phyloP scores from a whole-genome alignment of 2,329 filamentous ascomycete species.

The Hypoxylon sp. region DNA sequence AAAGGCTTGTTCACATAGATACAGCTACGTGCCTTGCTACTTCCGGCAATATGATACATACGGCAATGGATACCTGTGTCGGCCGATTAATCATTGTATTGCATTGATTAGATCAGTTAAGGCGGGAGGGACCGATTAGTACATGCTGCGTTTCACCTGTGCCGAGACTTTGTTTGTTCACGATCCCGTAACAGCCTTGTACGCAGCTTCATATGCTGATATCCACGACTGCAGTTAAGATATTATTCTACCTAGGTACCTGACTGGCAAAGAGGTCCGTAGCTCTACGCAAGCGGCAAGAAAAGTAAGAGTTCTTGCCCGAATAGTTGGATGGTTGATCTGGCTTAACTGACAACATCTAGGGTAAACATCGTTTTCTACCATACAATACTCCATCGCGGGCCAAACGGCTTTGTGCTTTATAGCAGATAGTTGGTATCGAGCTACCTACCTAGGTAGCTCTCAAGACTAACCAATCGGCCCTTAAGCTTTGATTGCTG shows the following conservation, averaged over 20 bases:
- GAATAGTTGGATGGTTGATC: background rate
- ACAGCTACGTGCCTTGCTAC: too few species aligned
- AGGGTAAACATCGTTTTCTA: background rate
- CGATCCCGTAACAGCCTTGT: background rate
- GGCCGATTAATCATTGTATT: too few species aligned
- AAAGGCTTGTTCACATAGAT: too few species aligned
- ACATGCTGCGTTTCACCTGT: background rate
- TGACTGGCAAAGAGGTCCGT: background rate
- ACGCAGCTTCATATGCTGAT: background rate
- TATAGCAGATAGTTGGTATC: too few species aligned
- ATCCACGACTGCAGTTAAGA: background rate
- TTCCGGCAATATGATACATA: too few species aligned
- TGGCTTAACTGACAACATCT: background rate
- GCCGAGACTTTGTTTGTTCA: background rate
- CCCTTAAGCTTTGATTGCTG: too few species aligned
- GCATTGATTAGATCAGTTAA: background rate
- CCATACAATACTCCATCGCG: too few species aligned
- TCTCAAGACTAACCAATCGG: too few species aligned
- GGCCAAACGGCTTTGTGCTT: too few species aligned
- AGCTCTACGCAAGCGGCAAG: background rate
- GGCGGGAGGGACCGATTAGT: background rate
- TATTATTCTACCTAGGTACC: background rate
- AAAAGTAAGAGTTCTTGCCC: background rate
- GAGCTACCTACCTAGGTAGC: too few species aligned
- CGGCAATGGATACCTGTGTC: too few species aligned